These are phyloP conservation scores for Fusarium sp. DNA, from an alignment of 2,329 filamentous ascomycete species.

Conservation along the genomic window DNA sequence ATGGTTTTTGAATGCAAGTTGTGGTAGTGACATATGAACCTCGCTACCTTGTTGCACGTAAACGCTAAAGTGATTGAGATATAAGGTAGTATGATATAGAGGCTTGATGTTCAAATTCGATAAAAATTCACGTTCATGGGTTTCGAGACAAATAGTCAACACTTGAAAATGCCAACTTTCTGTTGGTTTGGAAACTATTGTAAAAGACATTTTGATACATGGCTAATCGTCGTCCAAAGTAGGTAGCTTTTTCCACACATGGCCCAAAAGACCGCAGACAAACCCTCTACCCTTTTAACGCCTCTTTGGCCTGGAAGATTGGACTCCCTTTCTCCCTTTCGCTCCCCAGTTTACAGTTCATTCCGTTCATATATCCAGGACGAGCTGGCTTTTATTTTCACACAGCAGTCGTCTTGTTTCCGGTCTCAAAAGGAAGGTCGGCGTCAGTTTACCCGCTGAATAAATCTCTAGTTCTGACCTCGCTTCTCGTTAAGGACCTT, in stretches of 20 bases:
- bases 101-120: background rate
- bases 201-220: constrained; percentile 50
- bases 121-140: background rate
- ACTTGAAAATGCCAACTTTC: constrained; percentile 42
- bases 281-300: constrained; percentile 49
- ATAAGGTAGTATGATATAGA: background rate
- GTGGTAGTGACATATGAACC: background rate
- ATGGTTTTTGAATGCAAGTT: background rate
- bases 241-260: constrained; percentile 49
- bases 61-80: too few relatives aligned
- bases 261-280: constrained; percentile 45
- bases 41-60: too few relatives aligned
- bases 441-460: constrained; percentile 28
- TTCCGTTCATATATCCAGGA: constrained; percentile 50
- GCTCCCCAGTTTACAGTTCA: constrained; percentile 42
- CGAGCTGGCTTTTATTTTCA: constrained; percentile 30
- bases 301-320: constrained; percentile 45
- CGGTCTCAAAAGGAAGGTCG: constrained; percentile 41
- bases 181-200: constrained; percentile 42
- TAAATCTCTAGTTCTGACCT: constrained; percentile 48
- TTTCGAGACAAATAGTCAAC: constrained; percentile 3
- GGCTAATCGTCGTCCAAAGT: constrained; percentile 47
- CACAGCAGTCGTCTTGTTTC: constrained; percentile 46
- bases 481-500: constrained; percentile 77
- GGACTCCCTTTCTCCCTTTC: constrained; percentile 27